phyloP scores from a whole-genome alignment of 495 filamentous ascomycete species.

The Delitschia confertaspora region DNA sequence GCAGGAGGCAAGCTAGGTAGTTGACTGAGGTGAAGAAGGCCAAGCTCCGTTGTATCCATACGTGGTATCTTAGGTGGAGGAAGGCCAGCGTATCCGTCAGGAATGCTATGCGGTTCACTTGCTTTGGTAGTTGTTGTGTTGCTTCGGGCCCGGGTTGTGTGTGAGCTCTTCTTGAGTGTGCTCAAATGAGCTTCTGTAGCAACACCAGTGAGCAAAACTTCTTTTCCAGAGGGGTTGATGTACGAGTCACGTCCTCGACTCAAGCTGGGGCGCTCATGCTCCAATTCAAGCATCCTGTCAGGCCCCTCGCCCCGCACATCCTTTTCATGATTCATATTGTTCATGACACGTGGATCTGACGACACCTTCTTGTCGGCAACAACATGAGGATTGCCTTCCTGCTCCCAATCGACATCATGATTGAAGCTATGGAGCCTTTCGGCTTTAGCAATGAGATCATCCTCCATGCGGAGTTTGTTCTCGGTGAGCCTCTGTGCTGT shows the following conservation, averaged over 20 bases:
- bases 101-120: slow-evolving; percentile 9
- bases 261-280: slow-evolving; percentile 45
- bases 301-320: slow-evolving; percentile 70
- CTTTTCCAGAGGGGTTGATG: slow-evolving; percentile 48
- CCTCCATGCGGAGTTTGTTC: slow-evolving; percentile 49
- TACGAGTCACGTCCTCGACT: slow-evolving; percentile 59
- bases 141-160: slow-evolving; percentile 11
- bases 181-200: slow-evolving; percentile 50
- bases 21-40: slow-evolving; percentile 52
- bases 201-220: slow-evolving; percentile 55
- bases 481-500: slow-evolving; percentile 48
- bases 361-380: slow-evolving; percentile 52
- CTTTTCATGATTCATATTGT: slow-evolving; percentile 55
- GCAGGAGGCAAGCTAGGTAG: slow-evolving; percentile 55
- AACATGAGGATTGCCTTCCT: slow-evolving; percentile 52
- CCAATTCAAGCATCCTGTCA: slow-evolving; percentile 57
- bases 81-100: slow-evolving; percentile 37
- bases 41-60: slow-evolving; percentile 46
- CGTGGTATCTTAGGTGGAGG: slow-evolving; percentile 46
- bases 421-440: slow-evolving; percentile 71
- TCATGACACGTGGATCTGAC: slow-evolving; percentile 53
- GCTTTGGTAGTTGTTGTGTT: slow-evolving; percentile 14
- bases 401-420: slow-evolving; percentile 69
- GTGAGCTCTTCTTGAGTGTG: slow-evolving; percentile 4
- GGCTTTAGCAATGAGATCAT: slow-evolving; percentile 52